phyloP scores from a whole-genome alignment of 768 basidiomycete genomes.

The Mycena metata region DNA sequence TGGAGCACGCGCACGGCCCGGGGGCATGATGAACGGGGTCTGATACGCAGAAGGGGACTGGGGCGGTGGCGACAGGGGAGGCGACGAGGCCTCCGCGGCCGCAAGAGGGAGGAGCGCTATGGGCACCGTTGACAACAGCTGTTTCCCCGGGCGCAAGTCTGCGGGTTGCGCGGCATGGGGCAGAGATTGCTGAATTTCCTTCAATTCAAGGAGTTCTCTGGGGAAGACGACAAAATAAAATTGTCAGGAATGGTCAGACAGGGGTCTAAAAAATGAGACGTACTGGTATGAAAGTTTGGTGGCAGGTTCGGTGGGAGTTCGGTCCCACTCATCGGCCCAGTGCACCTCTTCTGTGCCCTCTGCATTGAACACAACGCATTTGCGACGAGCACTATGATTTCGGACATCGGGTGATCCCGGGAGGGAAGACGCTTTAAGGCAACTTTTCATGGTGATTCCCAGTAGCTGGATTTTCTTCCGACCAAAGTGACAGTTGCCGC shows the following conservation, averaged over 20 bases:
- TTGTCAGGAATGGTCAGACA: conserved; percentile 4
- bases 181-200: conserved; percentile 75
- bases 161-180: conserved; percentile 68
- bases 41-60: conserved; percentile 1
- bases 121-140: conserved; percentile 68
- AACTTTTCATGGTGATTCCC: conserved; percentile 51
- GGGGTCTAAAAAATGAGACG: conserved; percentile 47
- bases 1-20: conserved; percentile 28
- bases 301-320: conserved; percentile 77
- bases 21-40: conserved; percentile 36
- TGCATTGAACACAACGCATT: conserved; percentile 74
- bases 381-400: conserved; percentile 45
- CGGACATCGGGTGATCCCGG: conserved; percentile 40
- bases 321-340: conserved; percentile 84
- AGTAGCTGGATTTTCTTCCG: too few relatives aligned
- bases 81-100: conserved; percentile 36
- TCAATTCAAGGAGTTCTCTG: conserved; percentile 77
- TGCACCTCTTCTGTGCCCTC: conserved; percentile 70
- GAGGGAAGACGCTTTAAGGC: conserved; percentile 50
- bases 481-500: not conserved
- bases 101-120: conserved; percentile 74
- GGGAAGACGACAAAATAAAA: conserved; percentile 11
- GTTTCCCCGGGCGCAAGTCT: conserved; percentile 57
- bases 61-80: conserved; percentile 12
- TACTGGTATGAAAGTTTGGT: conserved; percentile 76